phyloP scores from a whole-genome alignment of 192 early-diverging fungal genomes.

The Coemansia sp. region DNA sequence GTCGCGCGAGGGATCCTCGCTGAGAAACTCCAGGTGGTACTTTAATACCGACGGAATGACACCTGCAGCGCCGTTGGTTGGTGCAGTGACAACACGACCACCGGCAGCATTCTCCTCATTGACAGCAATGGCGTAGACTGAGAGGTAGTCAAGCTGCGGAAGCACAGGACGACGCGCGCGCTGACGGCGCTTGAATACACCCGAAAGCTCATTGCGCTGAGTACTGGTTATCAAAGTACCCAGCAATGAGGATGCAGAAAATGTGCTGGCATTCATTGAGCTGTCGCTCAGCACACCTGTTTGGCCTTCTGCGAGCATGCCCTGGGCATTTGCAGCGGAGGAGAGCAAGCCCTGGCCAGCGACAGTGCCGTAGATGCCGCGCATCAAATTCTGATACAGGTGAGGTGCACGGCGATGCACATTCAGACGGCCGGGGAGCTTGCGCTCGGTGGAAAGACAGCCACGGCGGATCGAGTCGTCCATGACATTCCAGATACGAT shows the following conservation, averaged over 20 bases:
- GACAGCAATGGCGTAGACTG: slow-evolving; percentile 92
- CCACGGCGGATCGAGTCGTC: slow-evolving; percentile 78
- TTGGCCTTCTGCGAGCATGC: slow-evolving; percentile 17
- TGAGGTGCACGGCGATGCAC: slow-evolving; percentile 82
- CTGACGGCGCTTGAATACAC: slow-evolving; percentile 41
- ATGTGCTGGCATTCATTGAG: not conserved
- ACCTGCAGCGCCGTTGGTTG: slow-evolving; percentile 94
- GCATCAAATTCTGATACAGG: slow-evolving; percentile 82
- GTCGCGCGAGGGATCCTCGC: slow-evolving; percentile 76
- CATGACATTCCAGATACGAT: slow-evolving; percentile 91
- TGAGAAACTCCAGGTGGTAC: slow-evolving; percentile 94
- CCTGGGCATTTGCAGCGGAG: slow-evolving; percentile 2
- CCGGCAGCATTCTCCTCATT: slow-evolving; percentile 89
- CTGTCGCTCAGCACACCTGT: not conserved
- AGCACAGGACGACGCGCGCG: slow-evolving; percentile 50
- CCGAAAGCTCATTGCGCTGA: slow-evolving; percentile 42
- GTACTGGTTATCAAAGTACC: slow-evolving; percentile 35
- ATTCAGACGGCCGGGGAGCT: slow-evolving; percentile 78
- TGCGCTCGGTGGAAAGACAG: slow-evolving; percentile 58
- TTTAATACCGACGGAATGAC: slow-evolving; percentile 93
- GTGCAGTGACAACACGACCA: slow-evolving; percentile 87
- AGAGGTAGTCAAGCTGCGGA: slow-evolving; percentile 88
- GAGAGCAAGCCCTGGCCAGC: slow-evolving; percentile 28
- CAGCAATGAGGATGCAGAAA: slow-evolving; percentile 12
- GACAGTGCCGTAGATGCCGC: slow-evolving; percentile 61